Base-by-base conservation (phyloP, 371 early-diverging fungal species). In the Mortierella sp. region DNA sequence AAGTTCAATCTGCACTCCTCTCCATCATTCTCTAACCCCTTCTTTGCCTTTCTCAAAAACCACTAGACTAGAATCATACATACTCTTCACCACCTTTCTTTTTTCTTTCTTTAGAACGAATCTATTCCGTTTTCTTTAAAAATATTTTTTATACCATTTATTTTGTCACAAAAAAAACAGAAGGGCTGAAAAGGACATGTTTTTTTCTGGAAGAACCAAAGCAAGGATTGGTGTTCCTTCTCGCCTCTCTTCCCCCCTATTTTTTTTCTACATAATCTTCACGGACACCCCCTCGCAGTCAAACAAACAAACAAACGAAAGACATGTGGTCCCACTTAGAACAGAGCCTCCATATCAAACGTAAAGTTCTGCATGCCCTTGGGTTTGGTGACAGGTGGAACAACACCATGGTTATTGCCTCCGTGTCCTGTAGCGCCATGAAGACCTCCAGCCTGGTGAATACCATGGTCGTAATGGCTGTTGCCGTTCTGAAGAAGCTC, bases 331-430 rank as follows among this genome's bases (percentile, higher is more conserved):
- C n/a, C 4, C 39, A 48, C 31, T 68, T 74, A 81, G 34, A 77
- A 70, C 13, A 81, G 55, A n/a, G 81, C 77, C 41, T 81, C 77
- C 71, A 81, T 19, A 39, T 81, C 81, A 68, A 81, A 81, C 8
- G 70, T 55, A 76, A 81, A 81, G 67, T 81, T 73, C 47, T 77
- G 77, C 81, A 81, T 81, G 29, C 50, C 53, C 61, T 43, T 73
- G 48, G 71, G 26, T 63, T 80, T 80, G 48, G 61, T 34, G 37
- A 45, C 70, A 16, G 76, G 55, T 7, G 39, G 40, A 39, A 45
- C 58, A 13, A 37, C 40, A 13, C 26, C 44, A 31, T 22, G 39
- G 34, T 5, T 70, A 70, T 22, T 70, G 34, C 9, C 41, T 40
- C 53, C 40, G 19, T 43, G 19, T 61, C 61, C 61, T 19, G 61